phyloP scores from a whole-genome alignment of 371 early-diverging fungal species.

The Mucor mucedo region DNA sequence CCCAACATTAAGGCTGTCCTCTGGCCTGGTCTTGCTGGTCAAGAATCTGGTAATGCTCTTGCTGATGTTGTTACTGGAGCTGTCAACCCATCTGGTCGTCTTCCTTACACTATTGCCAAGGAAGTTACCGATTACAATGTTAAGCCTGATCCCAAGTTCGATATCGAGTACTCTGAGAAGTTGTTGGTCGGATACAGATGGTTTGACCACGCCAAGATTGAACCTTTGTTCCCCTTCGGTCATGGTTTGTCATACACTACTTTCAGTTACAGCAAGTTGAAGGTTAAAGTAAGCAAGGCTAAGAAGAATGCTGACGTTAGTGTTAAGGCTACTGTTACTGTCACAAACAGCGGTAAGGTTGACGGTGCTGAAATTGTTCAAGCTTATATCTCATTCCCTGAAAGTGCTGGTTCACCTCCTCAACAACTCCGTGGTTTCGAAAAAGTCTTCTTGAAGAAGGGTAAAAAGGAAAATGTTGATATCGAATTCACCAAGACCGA shows the following conservation, averaged over 20 bases:
- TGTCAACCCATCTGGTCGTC: constrained; percentile 63
- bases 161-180: constrained; percentile 55
- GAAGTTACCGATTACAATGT: constrained; percentile 41
- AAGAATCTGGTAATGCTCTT: constrained; percentile 67
- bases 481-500: constrained; percentile 45
- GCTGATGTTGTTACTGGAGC: constrained; percentile 65
- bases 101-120: constrained; percentile 64
- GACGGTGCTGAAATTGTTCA: constrained; percentile 66
- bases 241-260: constrained; percentile 69
- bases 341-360: constrained; percentile 54
- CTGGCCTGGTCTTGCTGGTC: constrained; percentile 55
- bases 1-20: constrained; percentile 62
- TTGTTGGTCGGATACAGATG: constrained; percentile 61
- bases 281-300: constrained; percentile 9
- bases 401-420: constrained; percentile 50
- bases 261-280: constrained; percentile 52
- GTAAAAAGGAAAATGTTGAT: constrained; percentile 31
- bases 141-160: not conserved
- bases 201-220: constrained; percentile 50
- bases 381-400: constrained; percentile 60
- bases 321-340: constrained; percentile 38
- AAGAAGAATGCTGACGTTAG: not conserved
- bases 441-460: constrained; percentile 44
- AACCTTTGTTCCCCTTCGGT: constrained; percentile 63
- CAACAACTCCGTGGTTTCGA: constrained; percentile 63